Percentiles rank a stretch among this genome's conserved stretches.
Evolutionary conservation across 1,284 basidiomycete genomes (phyloP).

Genomic region (Apiotrichum laibachii): DNA sequence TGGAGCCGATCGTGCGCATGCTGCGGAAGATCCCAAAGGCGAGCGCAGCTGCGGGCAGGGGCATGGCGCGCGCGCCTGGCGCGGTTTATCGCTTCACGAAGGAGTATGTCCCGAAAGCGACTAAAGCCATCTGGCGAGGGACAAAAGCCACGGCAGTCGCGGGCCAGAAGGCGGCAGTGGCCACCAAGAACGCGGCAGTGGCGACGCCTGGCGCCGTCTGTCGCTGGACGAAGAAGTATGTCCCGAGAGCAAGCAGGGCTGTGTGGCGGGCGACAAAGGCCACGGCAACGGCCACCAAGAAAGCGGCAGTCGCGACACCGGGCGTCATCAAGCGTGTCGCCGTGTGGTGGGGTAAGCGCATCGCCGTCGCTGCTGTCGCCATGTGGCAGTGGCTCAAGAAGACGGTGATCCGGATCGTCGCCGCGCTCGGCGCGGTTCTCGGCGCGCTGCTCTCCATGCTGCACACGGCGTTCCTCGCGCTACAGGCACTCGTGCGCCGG

Average conservation of each 20-base stretch:
- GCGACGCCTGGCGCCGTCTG: no score
- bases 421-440: not conserved
- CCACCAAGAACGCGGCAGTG: not conserved
- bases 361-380: not conserved
- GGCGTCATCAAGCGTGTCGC: not conserved
- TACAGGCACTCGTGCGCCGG: not conserved
- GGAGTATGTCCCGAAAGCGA: not conserved
- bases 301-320: not conserved
- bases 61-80: no score
- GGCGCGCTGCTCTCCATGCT: not conserved
- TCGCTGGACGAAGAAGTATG: not conserved
- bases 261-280: not conserved
- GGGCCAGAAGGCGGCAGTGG: no score
- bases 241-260: no score
- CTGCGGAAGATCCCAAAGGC: no score
- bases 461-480: slow-evolving; percentile 1
- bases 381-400: not conserved
- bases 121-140: no score
- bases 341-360: not conserved
- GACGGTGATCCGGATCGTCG: not conserved
- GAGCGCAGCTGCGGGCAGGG: no score
- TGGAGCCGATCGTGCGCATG: no score
- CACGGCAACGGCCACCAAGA: not conserved
- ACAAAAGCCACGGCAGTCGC: no score
- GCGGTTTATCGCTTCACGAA: no score